Evolutionary conservation across 2,329 filamentous ascomycete genomes (phyloP), one percentile per base, ranked within the genome.

Genomic region (Cladophialophora yegresii): DNA sequence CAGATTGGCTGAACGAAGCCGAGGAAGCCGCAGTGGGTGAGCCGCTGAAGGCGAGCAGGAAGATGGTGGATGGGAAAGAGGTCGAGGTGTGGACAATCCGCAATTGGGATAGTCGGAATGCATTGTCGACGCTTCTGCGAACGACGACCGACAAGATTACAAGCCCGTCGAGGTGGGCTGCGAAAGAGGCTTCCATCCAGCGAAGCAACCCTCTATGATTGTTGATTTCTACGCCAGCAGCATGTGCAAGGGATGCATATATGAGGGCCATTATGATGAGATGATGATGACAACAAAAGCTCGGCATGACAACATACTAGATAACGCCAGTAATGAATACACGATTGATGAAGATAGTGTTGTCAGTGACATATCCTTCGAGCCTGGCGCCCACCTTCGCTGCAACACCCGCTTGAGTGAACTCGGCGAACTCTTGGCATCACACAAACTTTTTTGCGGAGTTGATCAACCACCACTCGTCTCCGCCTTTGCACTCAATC

Each of bases 1-100:
- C 71, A 3, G 69, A 75, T 2, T 82, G 80, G 80, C 71, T 82
- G 6, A 53, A 62, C 4, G 73, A 73, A 33, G 80, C 79, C 6
- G 66, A 72, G 54, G 67, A 70, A 49, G 71, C 69, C 2, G 71
- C 71, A 1, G 40, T 64, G 22, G 64, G 62, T 12, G 70, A 71
- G 49, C 69, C 69, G 5, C 58, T 71, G 54, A 59, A 69, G 30
- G 45, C 43, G 16, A 61, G 45, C 43, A 62, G 20, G 30, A 56
- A 54, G 50, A 58, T 54, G 16, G 54, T 62, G 22, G 59, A 69
- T 26, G 70, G 68, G 5, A 61, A 69, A 50, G 60, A 67, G 51
- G 62, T 68, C 16, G 69, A 70, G 53, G 56, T 67, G 7, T 71
- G 70, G 70, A 70, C 63, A 28, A 71, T 71, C 45, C 64, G 67